Evolutionary conservation across 805 yeast genomes (phyloP).

Genomic region (Candida dendrica): DNA sequence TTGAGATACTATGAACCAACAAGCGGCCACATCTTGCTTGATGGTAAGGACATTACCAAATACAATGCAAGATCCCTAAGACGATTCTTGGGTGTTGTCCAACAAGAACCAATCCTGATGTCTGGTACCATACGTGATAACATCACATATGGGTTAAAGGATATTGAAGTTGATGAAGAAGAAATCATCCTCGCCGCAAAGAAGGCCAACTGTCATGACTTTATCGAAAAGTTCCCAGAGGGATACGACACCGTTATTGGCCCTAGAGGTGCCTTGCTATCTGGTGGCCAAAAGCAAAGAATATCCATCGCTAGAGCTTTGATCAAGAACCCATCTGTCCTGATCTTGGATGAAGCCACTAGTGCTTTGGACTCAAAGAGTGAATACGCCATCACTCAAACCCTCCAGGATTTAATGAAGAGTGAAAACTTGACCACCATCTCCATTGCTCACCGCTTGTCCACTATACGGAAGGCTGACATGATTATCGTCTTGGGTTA

Average conservation of each 20-base stretch:
- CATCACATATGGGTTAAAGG: conserved; percentile 54
- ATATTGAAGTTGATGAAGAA: conserved; percentile 39
- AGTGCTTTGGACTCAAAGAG: conserved; percentile 77
- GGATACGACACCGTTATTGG: conserved; percentile 64
- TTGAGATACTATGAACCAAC: conserved; percentile 46
- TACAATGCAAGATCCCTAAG: conserved; percentile 49
- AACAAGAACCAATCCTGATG: conserved; percentile 71
- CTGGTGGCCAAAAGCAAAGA: conserved; percentile 94
- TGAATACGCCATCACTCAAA: conserved; percentile 70
- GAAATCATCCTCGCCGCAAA: conserved; percentile 39
- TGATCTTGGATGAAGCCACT: conserved; percentile 82
- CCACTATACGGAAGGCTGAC: conserved; percentile 84
- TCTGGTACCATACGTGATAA: conserved; percentile 81
- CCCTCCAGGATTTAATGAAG: conserved; percentile 56
- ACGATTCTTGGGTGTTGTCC: conserved; percentile 59
- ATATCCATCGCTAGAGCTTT: conserved; percentile 83
- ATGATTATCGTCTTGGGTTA: conserved; percentile 75
- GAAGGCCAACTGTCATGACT: conserved; percentile 50
- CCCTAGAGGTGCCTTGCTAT: conserved; percentile 57
- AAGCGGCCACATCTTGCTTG: conserved; percentile 41
- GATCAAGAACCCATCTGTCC: conserved; percentile 63
- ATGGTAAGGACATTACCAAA: conserved; percentile 42
- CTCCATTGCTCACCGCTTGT: conserved; percentile 87
- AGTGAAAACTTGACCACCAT: conserved; percentile 67
- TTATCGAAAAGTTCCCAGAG: conserved; percentile 52